Conservation (phyloP, 208 protist genomes). For the Balamuthia mandrillaris region DNA sequence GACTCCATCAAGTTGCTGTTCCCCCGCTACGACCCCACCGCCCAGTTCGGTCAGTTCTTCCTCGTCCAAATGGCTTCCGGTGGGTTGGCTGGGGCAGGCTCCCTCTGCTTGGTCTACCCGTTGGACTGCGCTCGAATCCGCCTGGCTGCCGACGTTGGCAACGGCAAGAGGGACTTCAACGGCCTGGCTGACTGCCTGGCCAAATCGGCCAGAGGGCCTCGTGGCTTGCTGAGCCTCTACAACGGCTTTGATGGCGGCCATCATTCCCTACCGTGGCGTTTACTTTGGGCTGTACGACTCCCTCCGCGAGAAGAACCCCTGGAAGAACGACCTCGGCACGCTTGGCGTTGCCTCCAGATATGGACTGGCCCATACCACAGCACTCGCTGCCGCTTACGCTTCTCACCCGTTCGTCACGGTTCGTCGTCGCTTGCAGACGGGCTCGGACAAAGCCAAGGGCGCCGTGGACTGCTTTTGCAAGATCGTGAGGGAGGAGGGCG, state of each 20-base stretch:
- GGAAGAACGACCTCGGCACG: too few relatives aligned
- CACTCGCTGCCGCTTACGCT: constrained; percentile 67
- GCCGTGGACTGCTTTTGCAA: constrained; percentile 66
- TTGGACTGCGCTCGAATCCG: constrained; percentile 95
- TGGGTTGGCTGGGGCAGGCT: constrained; percentile 89
- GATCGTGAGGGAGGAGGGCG: constrained; percentile 78
- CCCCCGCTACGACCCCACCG: constrained; percentile 60
- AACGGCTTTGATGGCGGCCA: constrained; percentile 90
- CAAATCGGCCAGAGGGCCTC: constrained; percentile 54
- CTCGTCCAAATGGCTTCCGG: constrained; percentile 89
- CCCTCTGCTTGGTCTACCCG: constrained; percentile 92
- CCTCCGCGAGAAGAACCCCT: constrained; percentile 43
- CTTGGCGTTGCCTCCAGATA: too few relatives aligned
- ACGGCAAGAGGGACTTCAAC: constrained; percentile 86
- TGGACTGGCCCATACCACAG: too few relatives aligned
- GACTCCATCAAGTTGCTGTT: constrained; percentile 92
- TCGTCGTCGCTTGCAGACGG: constrained; percentile 90
- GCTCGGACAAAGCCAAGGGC: constrained; percentile 80
- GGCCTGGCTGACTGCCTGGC: constrained; percentile 91
- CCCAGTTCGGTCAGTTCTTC: constrained; percentile 77
- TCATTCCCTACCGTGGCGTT: constrained; percentile 91
- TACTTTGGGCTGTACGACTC: constrained; percentile 94
- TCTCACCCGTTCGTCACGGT: constrained; percentile 96
- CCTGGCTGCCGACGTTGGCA: constrained; percentile 70
- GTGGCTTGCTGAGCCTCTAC: constrained; percentile 82